Evolutionary conservation across 2,329 filamentous ascomycete genomes (phyloP).

Genomic region (Fusarium guadeloupense): DNA sequence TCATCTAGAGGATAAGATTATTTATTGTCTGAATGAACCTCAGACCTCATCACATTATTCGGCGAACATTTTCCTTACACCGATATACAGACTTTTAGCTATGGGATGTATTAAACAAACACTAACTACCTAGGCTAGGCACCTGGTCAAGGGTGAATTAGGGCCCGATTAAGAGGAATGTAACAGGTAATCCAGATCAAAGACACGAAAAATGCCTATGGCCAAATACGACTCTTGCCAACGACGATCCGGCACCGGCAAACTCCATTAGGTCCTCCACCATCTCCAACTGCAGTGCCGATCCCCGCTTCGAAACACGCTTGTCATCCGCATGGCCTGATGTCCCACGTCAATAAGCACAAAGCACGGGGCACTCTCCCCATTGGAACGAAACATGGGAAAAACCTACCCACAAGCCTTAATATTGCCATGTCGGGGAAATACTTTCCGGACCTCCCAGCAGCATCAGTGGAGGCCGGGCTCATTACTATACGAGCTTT

Average conservation of each 20-base stretch:
- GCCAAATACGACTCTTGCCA: constrained; percentile 10
- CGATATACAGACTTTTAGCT: too few relatives aligned
- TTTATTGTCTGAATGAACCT: too few relatives aligned
- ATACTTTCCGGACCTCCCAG: constrained; percentile 32
- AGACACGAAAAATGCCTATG: not conserved
- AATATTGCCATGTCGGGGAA: constrained; percentile 33
- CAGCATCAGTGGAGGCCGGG: constrained; percentile 10
- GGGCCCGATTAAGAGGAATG: not conserved
- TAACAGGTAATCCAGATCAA: constrained; percentile 2
- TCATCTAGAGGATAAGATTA: too few relatives aligned
- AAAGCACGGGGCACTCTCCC: constrained; percentile 31
- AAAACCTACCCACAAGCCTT: constrained; percentile 27
- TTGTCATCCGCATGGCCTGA: constrained; percentile 33
- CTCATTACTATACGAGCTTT: constrained; percentile 4
- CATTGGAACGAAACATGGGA: constrained; percentile 34
- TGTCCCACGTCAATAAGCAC: constrained; percentile 29
- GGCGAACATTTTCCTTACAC: too few relatives aligned
- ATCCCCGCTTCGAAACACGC: constrained; percentile 37
- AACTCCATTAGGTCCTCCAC: constrained; percentile 19
- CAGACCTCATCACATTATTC: too few relatives aligned
- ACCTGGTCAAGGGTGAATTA: not conserved
- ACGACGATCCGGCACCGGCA: constrained; percentile 30
- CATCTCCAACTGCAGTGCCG: constrained; percentile 23
- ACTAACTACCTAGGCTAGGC: not conserved
- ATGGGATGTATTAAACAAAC: not conserved